Evolutionary conservation across 306 rosid species (phyloP), one percentile per base, ranked within the genome.

Genomic region (Bauhinia variegata): DNA sequence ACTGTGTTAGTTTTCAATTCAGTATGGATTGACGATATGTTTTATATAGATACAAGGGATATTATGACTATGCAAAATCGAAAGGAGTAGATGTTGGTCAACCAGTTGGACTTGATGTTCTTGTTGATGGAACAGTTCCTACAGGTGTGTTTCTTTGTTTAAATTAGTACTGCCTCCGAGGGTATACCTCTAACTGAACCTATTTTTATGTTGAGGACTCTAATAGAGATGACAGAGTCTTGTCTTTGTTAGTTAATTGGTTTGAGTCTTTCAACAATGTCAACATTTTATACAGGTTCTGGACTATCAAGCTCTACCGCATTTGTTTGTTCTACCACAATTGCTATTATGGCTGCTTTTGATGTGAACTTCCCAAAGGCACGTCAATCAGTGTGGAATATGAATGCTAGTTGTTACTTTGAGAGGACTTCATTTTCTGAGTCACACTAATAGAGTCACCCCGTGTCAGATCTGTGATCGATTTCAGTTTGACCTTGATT

Each of bases 261-360:
- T 7, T 64, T 73, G 59, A 48, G n/a, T 71, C 33, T 61, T 46
- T 7, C 23, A 9, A 15, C 8, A 4, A 18, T 49, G 13, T 59
- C 13, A 37, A 9, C 30, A 51, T 62, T 42, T 57, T 60, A 14
- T 67, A n/a, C 68, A 93, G 99, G 99, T 43, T 93, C 99, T 16
- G 99, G 99, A 66, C 68, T 93, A 68, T 93, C 99, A 49, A 90
- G 99, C 81, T 93, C 99, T 10, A 95, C 99, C 0, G 99, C 99
- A 36, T 85, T 93, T 85, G 99, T 93, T 74, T 93, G 99, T 75
- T 86, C 99, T 65, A 76, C 99, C 63, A 90, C 96, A 14, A 93
- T 93, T 80, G 97, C 95, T 33, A 85, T 93, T 60, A 90, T 93
- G 99, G 96, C 96, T 73, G 96, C 84, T 73, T 88, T 90, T 75